Conservation (phyloP, 768 basidiomycete genomes). For the Lyophyllum shimeji region DNA sequence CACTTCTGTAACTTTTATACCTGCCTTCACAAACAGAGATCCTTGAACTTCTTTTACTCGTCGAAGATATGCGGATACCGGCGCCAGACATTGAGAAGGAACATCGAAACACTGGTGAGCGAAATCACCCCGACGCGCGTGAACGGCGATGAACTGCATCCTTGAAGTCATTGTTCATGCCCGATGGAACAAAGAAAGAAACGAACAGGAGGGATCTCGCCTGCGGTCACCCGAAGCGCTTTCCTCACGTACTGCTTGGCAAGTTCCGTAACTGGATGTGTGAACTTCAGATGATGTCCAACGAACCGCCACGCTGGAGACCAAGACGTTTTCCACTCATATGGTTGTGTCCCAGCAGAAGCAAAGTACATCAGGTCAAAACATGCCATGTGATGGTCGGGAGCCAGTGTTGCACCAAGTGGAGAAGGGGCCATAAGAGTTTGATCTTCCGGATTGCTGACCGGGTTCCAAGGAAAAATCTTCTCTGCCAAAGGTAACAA, state of each 20-base stretch:
- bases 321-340: slow-evolving; percentile 36
- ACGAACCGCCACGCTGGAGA: slow-evolving; percentile 43
- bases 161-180: neutral
- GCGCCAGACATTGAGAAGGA: slow-evolving; percentile 35
- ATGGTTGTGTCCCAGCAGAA: slow-evolving; percentile 26
- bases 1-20: slow-evolving; percentile 32
- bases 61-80: slow-evolving; percentile 35
- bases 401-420: slow-evolving; percentile 22
- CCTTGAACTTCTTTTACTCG: slow-evolving; percentile 36
- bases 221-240: slow-evolving; percentile 23
- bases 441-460: slow-evolving; percentile 19
- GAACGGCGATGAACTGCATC: slow-evolving; percentile 43
- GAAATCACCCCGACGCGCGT: slow-evolving; percentile 49
- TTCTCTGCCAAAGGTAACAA: slow-evolving; percentile 30
- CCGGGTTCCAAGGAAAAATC: slow-evolving; percentile 25
- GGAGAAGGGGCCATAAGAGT: slow-evolving; percentile 23
- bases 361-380: slow-evolving; percentile 34
- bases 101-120: slow-evolving; percentile 28
- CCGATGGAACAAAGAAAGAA: neutral
- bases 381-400: slow-evolving; percentile 31
- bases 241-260: slow-evolving; percentile 32
- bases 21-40: slow-evolving; percentile 29
- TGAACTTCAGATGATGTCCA: slow-evolving; percentile 37
- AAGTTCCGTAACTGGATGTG: slow-evolving; percentile 26
- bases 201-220: slow-evolving; percentile 35